Evolutionary conservation across 306 rosid species (phyloP).

Genomic region (Corylus heterophylla): DNA sequence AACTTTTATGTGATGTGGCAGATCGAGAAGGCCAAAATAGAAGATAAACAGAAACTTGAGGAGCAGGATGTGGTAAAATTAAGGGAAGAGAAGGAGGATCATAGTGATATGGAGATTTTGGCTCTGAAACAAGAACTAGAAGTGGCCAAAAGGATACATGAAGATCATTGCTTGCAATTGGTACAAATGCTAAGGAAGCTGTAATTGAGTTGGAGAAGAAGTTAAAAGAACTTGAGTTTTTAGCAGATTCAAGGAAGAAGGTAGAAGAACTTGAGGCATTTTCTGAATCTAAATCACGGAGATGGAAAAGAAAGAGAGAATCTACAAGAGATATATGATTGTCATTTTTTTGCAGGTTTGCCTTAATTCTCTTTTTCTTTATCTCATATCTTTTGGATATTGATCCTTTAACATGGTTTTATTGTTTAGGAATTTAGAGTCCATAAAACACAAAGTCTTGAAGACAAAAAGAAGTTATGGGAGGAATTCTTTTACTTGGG

Average conservation of each 20-base stretch:
- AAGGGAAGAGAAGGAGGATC: constrained; percentile 70
- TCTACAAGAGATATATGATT: constrained; percentile 54
- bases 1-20: constrained; percentile 44
- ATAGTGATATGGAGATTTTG: constrained; percentile 58
- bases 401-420: constrained; percentile 18
- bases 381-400: constrained; percentile 17
- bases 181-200: constrained; percentile 60
- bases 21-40: constrained; percentile 63
- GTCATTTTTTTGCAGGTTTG: constrained; percentile 69
- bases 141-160: constrained; percentile 51
- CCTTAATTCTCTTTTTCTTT: constrained; percentile 20
- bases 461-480: constrained; percentile 60
- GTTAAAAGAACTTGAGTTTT: constrained; percentile 59
- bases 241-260: constrained; percentile 63
- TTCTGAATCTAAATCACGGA: constrained; percentile 71
- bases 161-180: constrained; percentile 57
- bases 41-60: constrained; percentile 77
- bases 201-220: constrained; percentile 58
- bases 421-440: constrained; percentile 63
- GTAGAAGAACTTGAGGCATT: constrained; percentile 69
- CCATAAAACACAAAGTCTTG: constrained; percentile 60
- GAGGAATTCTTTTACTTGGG: constrained; percentile 81
- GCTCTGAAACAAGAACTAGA: constrained; percentile 66
- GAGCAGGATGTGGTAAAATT: constrained; percentile 65
- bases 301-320: constrained; percentile 76